These are phyloP conservation scores for Daldinia loculata DNA, from an alignment of 495 filamentous ascomycete species.

Conservation along the genomic window DNA sequence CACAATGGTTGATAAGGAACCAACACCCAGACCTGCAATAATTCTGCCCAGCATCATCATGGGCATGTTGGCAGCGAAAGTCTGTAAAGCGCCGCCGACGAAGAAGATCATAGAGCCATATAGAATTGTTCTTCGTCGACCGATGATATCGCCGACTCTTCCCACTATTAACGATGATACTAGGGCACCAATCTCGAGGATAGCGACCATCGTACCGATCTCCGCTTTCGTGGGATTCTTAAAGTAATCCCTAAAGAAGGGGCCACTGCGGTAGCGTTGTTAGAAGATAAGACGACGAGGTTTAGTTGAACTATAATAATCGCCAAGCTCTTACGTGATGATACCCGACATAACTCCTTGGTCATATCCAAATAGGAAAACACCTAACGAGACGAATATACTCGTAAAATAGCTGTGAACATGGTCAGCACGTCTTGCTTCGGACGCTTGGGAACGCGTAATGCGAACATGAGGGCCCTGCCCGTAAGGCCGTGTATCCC, in stretches of 20 bases:
- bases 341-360: constrained; percentile 99
- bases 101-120: constrained; percentile 95
- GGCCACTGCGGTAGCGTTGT: constrained; percentile 64
- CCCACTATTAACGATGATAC: constrained; percentile 91
- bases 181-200: constrained; percentile 92
- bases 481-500: constrained; percentile 91
- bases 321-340: constrained; percentile 66
- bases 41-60: constrained; percentile 95
- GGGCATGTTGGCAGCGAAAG: constrained; percentile 79
- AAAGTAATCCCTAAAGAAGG: constrained; percentile 90
- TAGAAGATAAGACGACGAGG: constrained; percentile 35
- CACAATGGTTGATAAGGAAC: constrained; percentile 94
- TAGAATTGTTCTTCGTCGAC: constrained; percentile 87
- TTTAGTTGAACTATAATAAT: constrained; percentile 9
- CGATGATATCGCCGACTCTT: constrained; percentile 88
- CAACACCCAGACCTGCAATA: constrained; percentile 91
- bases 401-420: constrained; percentile 87
- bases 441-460: not conserved
- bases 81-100: constrained; percentile 86
- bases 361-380: constrained; percentile 98
- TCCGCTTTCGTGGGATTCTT: constrained; percentile 82
- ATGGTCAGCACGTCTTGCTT: constrained; percentile 48
- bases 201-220: constrained; percentile 95
- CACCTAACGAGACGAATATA: constrained; percentile 96
- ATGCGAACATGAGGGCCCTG: constrained; percentile 86